Evolutionary conservation across 2,329 filamentous ascomycete species (phyloP).

Genomic region (Cladobotryum protrusum): DNA sequence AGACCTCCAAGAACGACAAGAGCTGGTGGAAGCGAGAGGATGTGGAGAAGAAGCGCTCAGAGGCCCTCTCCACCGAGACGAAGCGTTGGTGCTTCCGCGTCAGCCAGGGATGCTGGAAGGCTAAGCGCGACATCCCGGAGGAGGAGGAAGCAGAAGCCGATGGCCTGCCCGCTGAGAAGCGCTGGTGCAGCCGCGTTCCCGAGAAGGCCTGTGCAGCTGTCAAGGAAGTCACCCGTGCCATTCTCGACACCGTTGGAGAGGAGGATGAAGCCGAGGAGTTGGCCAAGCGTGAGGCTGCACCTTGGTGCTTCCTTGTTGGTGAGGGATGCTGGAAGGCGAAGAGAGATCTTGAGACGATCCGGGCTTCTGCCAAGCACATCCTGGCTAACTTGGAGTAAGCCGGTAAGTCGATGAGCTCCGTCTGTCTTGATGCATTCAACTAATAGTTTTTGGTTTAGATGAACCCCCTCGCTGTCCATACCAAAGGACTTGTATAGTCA

Average conservation of each 20-base stretch:
- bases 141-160: slow-evolving; percentile 13
- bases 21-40: not conserved
- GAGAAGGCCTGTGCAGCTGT: slow-evolving; percentile 25
- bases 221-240: slow-evolving; percentile 32
- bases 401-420: not conserved
- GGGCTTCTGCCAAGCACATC: slow-evolving; percentile 6
- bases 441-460: too few species aligned
- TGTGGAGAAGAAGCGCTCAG: too few species aligned
- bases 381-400: slow-evolving; percentile 6
- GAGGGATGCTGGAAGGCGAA: slow-evolving; percentile 31
- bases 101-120: slow-evolving; percentile 38
- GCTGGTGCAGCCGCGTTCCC: slow-evolving; percentile 22
- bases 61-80: too few species aligned
- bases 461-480: too few species aligned
- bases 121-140: slow-evolving; percentile 32
- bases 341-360: slow-evolving; percentile 15
- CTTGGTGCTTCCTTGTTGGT: slow-evolving; percentile 15
- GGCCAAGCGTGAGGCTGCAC: not conserved
- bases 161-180: slow-evolving; percentile 3
- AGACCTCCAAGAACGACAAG: slow-evolving; percentile 17
- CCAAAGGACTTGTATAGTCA: too few species aligned
- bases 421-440: not conserved
- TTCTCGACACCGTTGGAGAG: slow-evolving; percentile 25
- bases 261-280: slow-evolving; percentile 6
- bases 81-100: slow-evolving; percentile 25